Conservation (phyloP, 345 rosid genomes). For the Anacardium occidentale region DNA sequence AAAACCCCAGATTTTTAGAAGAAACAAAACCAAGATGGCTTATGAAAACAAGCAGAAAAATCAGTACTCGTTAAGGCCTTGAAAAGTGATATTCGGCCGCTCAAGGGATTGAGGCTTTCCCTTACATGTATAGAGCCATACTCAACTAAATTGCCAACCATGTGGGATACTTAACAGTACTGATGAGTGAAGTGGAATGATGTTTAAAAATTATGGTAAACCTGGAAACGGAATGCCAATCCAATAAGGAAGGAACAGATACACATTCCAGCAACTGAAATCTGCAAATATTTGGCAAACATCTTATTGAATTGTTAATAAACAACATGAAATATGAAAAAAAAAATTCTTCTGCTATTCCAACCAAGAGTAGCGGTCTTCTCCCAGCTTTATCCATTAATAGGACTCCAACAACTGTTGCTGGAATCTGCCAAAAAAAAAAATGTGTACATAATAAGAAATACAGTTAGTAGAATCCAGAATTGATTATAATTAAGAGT, state of each 20-base stretch:
- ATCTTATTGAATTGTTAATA: not conserved
- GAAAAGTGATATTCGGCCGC: too few relatives aligned
- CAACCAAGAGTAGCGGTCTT: conserved; percentile 50
- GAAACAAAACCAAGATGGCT: not conserved
- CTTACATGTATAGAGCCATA: too few relatives aligned
- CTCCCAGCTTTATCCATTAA: conserved; percentile 54
- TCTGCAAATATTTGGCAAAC: conserved; percentile 28
- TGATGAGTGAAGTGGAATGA: too few relatives aligned
- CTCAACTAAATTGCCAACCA: too few relatives aligned
- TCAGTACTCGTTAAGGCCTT: too few relatives aligned
- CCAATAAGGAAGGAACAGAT: conserved; percentile 37
- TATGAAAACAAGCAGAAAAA: too few relatives aligned
- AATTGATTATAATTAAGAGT: not conserved
- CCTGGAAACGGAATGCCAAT: conserved; percentile 35
- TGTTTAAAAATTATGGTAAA: too few relatives aligned
- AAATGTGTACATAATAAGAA: not conserved
- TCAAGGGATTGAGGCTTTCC: too few relatives aligned
- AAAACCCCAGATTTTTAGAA: not conserved
- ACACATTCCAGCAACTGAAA: conserved; percentile 49
- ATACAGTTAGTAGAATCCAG: not conserved
- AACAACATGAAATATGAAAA: not conserved
- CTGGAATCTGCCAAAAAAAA: conserved; percentile 35
- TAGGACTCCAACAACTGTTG: conserved; percentile 25
- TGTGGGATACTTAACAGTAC: too few relatives aligned
- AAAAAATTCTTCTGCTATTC: not conserved